phyloP scores from a whole-genome alignment of 2,329 filamentous ascomycete species.

The Aspergillaceae sp. region DNA sequence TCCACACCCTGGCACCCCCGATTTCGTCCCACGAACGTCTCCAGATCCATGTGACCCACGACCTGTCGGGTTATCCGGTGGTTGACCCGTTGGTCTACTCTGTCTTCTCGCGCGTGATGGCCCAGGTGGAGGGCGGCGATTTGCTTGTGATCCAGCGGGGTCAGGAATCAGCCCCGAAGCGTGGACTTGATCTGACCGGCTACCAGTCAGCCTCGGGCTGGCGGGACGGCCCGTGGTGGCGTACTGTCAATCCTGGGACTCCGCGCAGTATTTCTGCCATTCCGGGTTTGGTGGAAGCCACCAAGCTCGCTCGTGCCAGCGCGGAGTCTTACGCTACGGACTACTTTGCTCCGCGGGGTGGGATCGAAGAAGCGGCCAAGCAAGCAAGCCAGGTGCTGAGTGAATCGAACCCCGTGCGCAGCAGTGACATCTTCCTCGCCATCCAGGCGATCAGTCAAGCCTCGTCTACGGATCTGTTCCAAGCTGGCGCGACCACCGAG shows the following conservation, averaged over 20 bases:
- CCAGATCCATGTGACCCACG: conserved; percentile 94
- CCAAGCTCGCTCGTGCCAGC: conserved; percentile 80
- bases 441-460: conserved; percentile 74
- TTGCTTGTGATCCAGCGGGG: conserved; percentile 90
- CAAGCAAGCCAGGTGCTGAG: conserved; percentile 70
- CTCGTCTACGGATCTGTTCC: conserved; percentile 59
- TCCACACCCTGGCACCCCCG: conserved; percentile 89
- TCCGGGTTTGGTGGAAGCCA: conserved; percentile 73
- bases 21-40: conserved; percentile 96
- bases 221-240: conserved; percentile 97
- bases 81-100: conserved; percentile 86
- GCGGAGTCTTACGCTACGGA: conserved; percentile 82
- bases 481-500: conserved; percentile 42
- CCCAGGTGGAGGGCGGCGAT: conserved; percentile 96
- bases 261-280: conserved; percentile 71
- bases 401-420: conserved; percentile 81
- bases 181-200: conserved; percentile 42
- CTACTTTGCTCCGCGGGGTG: conserved; percentile 70
- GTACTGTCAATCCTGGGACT: conserved; percentile 48
- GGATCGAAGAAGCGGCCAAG: conserved; percentile 69
- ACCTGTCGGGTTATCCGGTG: conserved; percentile 86
- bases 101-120: conserved; percentile 92
- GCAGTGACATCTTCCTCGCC: conserved; percentile 90
- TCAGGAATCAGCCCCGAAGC: conserved; percentile 67
- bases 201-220: conserved; percentile 45